Evolutionary conservation across 306 rosid genomes (phyloP), one percentile per base, ranked within the genome.

Genomic region (Dryas octopetala): DNA sequence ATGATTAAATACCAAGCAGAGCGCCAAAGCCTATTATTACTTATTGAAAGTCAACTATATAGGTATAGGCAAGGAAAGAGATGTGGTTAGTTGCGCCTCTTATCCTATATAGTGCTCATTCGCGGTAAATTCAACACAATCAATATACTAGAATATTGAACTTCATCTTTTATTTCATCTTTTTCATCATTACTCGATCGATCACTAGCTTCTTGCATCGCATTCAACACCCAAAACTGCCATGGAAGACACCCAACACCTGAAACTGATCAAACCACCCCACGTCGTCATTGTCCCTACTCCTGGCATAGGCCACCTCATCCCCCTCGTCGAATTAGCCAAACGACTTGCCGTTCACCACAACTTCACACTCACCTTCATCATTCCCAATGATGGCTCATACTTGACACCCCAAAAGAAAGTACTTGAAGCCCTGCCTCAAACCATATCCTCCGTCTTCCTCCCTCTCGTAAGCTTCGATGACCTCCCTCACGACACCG

Each of bases 261-360:
- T 47, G 1, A 19, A 40, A 57, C 52, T 62, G 23, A 62, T 32
- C 49, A 75, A 10, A 9, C 61, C 64, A 67, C 63, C 66, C 57
- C 78, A 74, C 40, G 51, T 76, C 10, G 78, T 50, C 46, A 26
- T 81, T 32, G 57, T 81, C 26, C 74, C 84, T 7, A 71, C 63
- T 44, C 78, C 81, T 7, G 84, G 81, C 4, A 10, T 81, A 5
- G 76, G 84, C 43, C 84, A 76, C 13, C 70, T 81, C 16, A 76
- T 50, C 10, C 84, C 84, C 3, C 60, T 81, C 19, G 49, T 57
- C 2, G 81, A 71, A 65, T 53, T 81, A 4, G 74, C 84, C 23
- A 81, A 70, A 60, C 70, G 78, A 19, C 81, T 81, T 4, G 53
- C 64, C 51, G 17, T 16, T 48, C 69, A 46, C 9, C 80, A 71